Base-by-base conservation (phyloP, 305 asterid species). In the Fraxinus ornus region DNA sequence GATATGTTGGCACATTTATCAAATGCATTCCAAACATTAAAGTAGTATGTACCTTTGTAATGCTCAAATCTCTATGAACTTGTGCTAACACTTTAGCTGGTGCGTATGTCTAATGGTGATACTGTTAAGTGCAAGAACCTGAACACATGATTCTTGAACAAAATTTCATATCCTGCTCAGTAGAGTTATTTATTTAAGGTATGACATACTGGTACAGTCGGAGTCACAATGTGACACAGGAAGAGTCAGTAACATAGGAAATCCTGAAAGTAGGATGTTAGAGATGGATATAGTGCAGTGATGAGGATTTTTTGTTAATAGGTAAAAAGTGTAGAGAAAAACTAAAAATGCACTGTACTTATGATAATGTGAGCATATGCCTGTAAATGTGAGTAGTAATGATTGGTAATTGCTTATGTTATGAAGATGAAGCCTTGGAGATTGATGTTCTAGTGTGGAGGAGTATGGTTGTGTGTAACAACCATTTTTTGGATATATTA, bases 51-150 rank as follows among this genome's bases (percentile, higher is more conserved):
- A 24, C 66, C 35, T 37, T 37, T n/a, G 21, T 24, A 26, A 68
- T 68, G 37, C 37, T 28, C 75, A 68, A 68, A 28, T 68, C 9
- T 8, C 72, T 8, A 64, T 64, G 32, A 24, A 64, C 72, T 8
- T 64, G 32, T 24, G 33, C 26, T 17, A 8, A 66, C 47, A 1
- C 57, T 52, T 32, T 28, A 13, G n/a, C 10, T 44, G 26, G 81
- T 33, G 64, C 57, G 28, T 30, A 76, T 41, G 35, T 19, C 12
- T 62, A 35, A 70, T 82, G 85, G 71, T 32, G 62, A 79, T 68
- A 39, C 26, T 79, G 39, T 68, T 9, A 64, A 24, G 19, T 66
- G 74, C 41, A 35, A 44, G 33, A 44, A 26, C 70, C 26, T 0
- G 26, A 13, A 36, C 22, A 13, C 17, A 12, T 30, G 8, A 36